Evolutionary conservation across 2,329 filamentous ascomycete genomes (phyloP).

Genomic region (Fusarium sp.): DNA sequence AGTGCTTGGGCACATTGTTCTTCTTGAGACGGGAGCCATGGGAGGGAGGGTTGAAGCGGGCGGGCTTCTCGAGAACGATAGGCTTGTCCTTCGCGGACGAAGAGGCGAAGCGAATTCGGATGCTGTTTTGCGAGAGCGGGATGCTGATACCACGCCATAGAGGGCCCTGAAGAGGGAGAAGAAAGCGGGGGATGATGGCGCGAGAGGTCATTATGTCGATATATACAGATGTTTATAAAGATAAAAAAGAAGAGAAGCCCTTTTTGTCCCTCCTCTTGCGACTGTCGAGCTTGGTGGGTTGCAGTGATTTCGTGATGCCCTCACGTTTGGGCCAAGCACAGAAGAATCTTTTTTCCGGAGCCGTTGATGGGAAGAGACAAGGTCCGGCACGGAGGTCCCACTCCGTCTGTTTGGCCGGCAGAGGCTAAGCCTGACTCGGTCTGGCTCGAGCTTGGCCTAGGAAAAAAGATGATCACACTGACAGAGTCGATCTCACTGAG

Average conservation of each 20-base stretch:
- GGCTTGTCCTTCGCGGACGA: constrained; percentile 61
- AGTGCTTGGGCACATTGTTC: constrained; percentile 70
- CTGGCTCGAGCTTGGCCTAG: neutral
- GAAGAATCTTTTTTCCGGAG: constrained; percentile 46
- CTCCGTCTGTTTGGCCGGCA: constrained; percentile 26
- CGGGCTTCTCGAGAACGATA: constrained; percentile 84
- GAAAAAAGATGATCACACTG: constrained; percentile 1
- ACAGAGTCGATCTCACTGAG: neutral
- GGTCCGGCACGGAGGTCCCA: constrained; percentile 31
- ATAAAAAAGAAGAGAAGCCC: neutral
- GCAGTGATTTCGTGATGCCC: constrained; percentile 37
- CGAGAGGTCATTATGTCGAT: constrained; percentile 57
- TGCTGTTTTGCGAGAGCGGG: constrained; percentile 52
- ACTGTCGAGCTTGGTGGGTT: constrained; percentile 22
- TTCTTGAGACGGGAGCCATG: constrained; percentile 79
- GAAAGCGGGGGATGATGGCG: constrained; percentile 73
- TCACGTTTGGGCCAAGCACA: constrained; percentile 26
- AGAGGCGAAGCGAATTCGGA: constrained; percentile 54
- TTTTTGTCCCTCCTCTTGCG: constrained; percentile 10
- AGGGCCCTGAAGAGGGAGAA: constrained; percentile 72
- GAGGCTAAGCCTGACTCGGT: constrained; percentile 13
- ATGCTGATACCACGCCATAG: constrained; percentile 64
- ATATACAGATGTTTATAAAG: neutral
- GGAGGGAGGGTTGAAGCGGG: constrained; percentile 91
- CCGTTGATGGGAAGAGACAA: constrained; percentile 26